Evolutionary conservation across 805 yeast genomes (phyloP).

Genomic region (Kuraishia ogatae): DNA sequence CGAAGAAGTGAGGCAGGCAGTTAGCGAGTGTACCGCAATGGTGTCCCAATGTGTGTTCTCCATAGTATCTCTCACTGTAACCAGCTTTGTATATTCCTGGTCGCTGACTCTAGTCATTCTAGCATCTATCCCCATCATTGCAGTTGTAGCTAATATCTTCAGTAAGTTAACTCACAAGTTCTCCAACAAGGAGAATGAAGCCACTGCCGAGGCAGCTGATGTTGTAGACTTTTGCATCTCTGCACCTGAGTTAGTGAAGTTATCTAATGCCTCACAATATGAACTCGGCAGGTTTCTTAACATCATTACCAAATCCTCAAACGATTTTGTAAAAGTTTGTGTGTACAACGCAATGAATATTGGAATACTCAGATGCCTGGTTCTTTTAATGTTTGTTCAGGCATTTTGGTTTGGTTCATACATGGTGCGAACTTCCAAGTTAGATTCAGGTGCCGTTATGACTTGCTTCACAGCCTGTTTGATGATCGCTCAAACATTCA

Average conservation of each 20-base stretch:
- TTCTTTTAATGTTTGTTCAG: slow-evolving; percentile 75
- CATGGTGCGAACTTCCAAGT: slow-evolving; percentile 43
- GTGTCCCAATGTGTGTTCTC: slow-evolving; percentile 46
- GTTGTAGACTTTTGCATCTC: slow-evolving; percentile 63
- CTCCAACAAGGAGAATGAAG: slow-evolving; percentile 47
- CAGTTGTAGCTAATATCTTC: slow-evolving; percentile 35
- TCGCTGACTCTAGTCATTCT: slow-evolving; percentile 71
- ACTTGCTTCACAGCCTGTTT: slow-evolving; percentile 82
- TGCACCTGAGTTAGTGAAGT: slow-evolving; percentile 51
- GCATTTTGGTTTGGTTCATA: slow-evolving; percentile 87
- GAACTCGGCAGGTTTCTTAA: slow-evolving; percentile 40
- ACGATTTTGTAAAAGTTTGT: slow-evolving; percentile 33
- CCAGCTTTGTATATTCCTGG: slow-evolving; percentile 80
- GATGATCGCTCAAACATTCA: slow-evolving; percentile 54
- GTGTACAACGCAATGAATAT: slow-evolving; percentile 45
- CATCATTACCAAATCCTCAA: slow-evolving; percentile 21
- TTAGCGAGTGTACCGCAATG: slow-evolving; percentile 58
- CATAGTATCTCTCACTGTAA: slow-evolving; percentile 42
- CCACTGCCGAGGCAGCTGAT: slow-evolving; percentile 48
- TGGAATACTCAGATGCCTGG: slow-evolving; percentile 46
- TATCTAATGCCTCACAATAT: slow-evolving; percentile 42
- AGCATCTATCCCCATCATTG: slow-evolving; percentile 65
- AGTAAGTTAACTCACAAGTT: slow-evolving; percentile 41
- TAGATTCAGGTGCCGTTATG: slow-evolving; percentile 55
- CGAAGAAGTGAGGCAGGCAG: slow-evolving; percentile 63